Conservation (phyloP, 1,284 basidiomycete species). For the Leccinum griseonigrum region DNA sequence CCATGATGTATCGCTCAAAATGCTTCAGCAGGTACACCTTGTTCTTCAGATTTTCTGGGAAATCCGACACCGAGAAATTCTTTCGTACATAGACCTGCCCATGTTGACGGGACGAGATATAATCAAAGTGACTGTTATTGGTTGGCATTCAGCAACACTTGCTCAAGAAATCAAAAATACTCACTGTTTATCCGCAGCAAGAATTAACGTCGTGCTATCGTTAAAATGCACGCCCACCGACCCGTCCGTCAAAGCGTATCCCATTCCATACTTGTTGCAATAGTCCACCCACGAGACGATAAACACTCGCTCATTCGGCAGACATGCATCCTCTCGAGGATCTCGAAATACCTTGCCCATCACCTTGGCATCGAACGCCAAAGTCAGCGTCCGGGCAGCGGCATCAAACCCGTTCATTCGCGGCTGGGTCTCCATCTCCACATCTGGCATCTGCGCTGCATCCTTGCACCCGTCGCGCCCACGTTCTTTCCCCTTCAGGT, state of each 20-base stretch:
- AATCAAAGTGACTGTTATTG: slow-evolving; percentile 74
- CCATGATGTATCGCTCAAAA: slow-evolving; percentile 92
- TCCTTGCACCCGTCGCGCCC: slow-evolving; percentile 33
- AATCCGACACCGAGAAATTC: slow-evolving; percentile 58
- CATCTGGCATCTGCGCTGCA: slow-evolving; percentile 14
- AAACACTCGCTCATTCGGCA: slow-evolving; percentile 79
- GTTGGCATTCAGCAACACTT: slow-evolving; percentile 4
- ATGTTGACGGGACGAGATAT: slow-evolving; percentile 63
- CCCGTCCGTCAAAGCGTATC: slow-evolving; percentile 93
- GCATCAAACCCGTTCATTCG: slow-evolving; percentile 63
- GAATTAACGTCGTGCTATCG: slow-evolving; percentile 84
- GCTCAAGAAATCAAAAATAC: slow-evolving; percentile 25
- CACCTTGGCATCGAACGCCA: slow-evolving; percentile 68
- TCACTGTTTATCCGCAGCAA: slow-evolving; percentile 82
- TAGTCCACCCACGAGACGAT: slow-evolving; percentile 98
- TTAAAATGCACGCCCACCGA: slow-evolving; percentile 96
- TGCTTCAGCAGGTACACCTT: slow-evolving; percentile 91
- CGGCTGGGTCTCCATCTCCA: slow-evolving; percentile 25
- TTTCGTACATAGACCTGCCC: slow-evolving; percentile 71
- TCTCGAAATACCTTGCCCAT: slow-evolving; percentile 61
- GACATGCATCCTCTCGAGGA: slow-evolving; percentile 49
- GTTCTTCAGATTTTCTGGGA: slow-evolving; percentile 76
- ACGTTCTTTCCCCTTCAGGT: slow-evolving; percentile 32
- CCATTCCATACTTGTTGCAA: slow-evolving; percentile 98
- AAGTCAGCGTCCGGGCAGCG: slow-evolving; percentile 60